phyloP scores from a whole-genome alignment of 2,329 filamentous ascomycete species.

The Daldinia sp. region DNA sequence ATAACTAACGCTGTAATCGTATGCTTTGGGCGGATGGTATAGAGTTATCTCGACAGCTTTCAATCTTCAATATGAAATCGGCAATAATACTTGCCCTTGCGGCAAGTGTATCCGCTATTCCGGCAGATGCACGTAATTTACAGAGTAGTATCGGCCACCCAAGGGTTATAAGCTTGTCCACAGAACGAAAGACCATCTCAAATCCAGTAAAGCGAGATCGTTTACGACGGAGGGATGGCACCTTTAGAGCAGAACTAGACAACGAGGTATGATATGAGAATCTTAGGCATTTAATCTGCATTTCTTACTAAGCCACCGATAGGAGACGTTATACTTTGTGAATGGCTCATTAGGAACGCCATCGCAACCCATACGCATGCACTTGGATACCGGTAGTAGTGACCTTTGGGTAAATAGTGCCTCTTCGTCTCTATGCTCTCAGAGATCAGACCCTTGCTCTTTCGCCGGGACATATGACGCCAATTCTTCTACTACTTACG shows the following conservation, averaged over 20 bases:
- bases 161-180: constrained; percentile 57
- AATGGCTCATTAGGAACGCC: constrained; percentile 71
- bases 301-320: constrained; percentile 34
- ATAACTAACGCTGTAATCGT: constrained; percentile 17
- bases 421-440: constrained; percentile 66
- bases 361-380: constrained; percentile 62
- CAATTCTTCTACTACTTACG: constrained; percentile 78
- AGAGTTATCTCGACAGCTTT: neutral
- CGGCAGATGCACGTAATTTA: constrained; percentile 42
- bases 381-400: constrained; percentile 74
- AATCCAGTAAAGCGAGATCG: constrained; percentile 57
- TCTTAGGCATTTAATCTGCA: neutral
- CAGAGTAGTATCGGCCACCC: constrained; percentile 42
- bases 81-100: constrained; percentile 39
- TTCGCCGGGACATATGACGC: constrained; percentile 72
- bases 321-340: constrained; percentile 71
- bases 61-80: constrained; percentile 39
- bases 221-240: constrained; percentile 54
- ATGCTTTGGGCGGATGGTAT: constrained; percentile 25
- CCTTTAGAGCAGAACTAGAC: constrained; percentile 58
- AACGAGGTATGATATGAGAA: constrained; percentile 59
- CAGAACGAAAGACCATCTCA: constrained; percentile 51
- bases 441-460: constrained; percentile 60
- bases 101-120: constrained; percentile 41
- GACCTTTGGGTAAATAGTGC: constrained; percentile 76